Base-by-base conservation (phyloP, 148 eudicot species). In the Cornus florida region DNA sequence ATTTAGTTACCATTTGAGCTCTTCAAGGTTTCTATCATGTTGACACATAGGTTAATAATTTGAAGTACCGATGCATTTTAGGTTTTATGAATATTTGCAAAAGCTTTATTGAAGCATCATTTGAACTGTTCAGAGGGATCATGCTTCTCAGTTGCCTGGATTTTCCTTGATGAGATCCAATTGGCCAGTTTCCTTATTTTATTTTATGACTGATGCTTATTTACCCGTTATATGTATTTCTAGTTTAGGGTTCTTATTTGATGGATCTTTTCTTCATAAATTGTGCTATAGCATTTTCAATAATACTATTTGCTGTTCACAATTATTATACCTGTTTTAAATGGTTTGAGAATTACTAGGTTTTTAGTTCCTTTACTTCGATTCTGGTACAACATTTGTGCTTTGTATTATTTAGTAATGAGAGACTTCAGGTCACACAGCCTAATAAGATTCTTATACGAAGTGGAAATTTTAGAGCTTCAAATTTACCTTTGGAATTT, bases 21-120 rank as follows among this genome's bases (percentile, higher is more conserved):
- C 14, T 41, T n/a, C 23, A 74, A 73, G 73, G 72, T 28, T 79
- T 73, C 56, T 72, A 24, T 41, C 78, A 75, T 75, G 35, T 64
- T 39, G 32, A 39, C 70, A 59, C 78, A 50, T 57, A 32, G 71
- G 74, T 66, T 33, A 80, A 80, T 67, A 79, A 67, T 31, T 57
- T 56, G 35, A 66, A 72, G 56, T 72, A 48, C 66, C 22, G 24
- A 50, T 66, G n/a, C 68, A n/a, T 73, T 71, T 59, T 32, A 46
- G 46, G 72, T 64, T 69, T 1, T 33, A 43, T 77, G 71, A 60
- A 39, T 41, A 60, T 74, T 65, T 39, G 20, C 67, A 65, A 62
- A 76, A 76, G 70, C 62, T 62, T 43, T 41, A 76, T 64, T 14
- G 17, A 75, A 75, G 78, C 23, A 75, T 48, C 16, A n/a, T 19